Evolutionary conservation across 257 asterid genomes (phyloP), one percentile per base, ranked within the genome.

Genomic region (Nicotiana benthamiana): DNA sequence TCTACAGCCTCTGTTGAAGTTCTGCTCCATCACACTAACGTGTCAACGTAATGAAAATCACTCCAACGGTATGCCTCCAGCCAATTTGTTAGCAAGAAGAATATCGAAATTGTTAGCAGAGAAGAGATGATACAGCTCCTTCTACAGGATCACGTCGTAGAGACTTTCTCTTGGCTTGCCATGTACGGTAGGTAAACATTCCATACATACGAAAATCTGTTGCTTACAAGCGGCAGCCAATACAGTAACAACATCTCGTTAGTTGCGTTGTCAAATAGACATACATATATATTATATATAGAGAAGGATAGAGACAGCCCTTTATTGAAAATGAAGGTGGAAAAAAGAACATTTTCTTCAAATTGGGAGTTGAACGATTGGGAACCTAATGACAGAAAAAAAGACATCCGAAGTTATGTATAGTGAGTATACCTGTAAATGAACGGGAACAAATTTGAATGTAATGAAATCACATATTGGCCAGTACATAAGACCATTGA

Each of bases 401-500:
- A 68, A 10, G 22, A 24, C 77, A 79, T 15, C 75, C 26, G 20
- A 72, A 24, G 20, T 46, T 24, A 52, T 24, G 60, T 74, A 15
- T 43, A 64, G 75, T 54, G 65, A 15, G 61, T 80, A 62, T 60
- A 91, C 98, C 97, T 95, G 98, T 68, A 95, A 85, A 82, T 93
- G 91, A 85, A 95, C 93, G 5, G 99, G 97, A 81, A 91, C 83
- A 87, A 95, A 95, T 85, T 87, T 95, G 94, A 93, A 95, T 1
- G 97, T 92, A 65, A 95, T 76, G 34, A 92, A 95, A 80, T 95
- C 99, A 83, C 98, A 95, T 30, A 90, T 4, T 4, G 99, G 98
- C 98, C 98, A 95, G 83, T 93, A 95, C 91, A 93, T 87, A 59
- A 87, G 56, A 52, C 97, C 95, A 24, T 81, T 93, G 28, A 87